These are phyloP conservation scores for Xylaria sp. DNA, from an alignment of 2,329 filamentous ascomycete genomes.

Conservation along the genomic window DNA sequence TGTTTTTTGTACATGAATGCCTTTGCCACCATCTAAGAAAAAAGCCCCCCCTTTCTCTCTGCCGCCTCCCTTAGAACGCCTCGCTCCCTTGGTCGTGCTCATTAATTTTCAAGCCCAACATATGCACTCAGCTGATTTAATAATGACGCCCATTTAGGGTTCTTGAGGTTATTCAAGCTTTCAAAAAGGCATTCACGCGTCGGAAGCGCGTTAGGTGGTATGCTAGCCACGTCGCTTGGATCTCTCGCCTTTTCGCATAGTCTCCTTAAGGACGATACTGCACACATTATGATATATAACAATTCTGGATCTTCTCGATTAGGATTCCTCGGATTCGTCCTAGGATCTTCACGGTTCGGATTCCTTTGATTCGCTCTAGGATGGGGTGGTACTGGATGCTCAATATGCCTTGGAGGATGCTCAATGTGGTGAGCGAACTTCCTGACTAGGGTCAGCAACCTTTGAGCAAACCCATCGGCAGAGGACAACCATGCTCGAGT, in stretches of 20 bases:
- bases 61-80: conserved; percentile 27
- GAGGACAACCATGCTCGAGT: conserved; percentile 83
- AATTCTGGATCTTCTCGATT: conserved; percentile 57
- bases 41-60: conserved; percentile 16
- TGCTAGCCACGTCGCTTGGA: conserved; percentile 56
- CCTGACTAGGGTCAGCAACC: conserved; percentile 76
- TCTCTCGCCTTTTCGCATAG: conserved; percentile 71
- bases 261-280: conserved; percentile 70
- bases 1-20: conserved; percentile 33
- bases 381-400: conserved; percentile 52
- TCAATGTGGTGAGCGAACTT: conserved; percentile 72
- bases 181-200: conserved; percentile 70
- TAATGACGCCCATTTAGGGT: conserved; percentile 66
- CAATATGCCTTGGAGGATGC: too few relatives aligned
- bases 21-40: conserved; percentile 26
- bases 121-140: conserved; percentile 72
- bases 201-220: conserved; percentile 68
- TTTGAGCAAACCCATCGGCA: conserved; percentile 82
- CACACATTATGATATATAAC: conserved; percentile 69
- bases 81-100: conserved; percentile 31
- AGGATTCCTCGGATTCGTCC: conserved; percentile 41
- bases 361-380: conserved; percentile 43
- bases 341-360: conserved; percentile 47
- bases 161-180: conserved; percentile 66
- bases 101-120: conserved; percentile 48